phyloP scores from a whole-genome alignment of 2,329 filamentous ascomycete genomes.

The Fusarium lyarnte region DNA sequence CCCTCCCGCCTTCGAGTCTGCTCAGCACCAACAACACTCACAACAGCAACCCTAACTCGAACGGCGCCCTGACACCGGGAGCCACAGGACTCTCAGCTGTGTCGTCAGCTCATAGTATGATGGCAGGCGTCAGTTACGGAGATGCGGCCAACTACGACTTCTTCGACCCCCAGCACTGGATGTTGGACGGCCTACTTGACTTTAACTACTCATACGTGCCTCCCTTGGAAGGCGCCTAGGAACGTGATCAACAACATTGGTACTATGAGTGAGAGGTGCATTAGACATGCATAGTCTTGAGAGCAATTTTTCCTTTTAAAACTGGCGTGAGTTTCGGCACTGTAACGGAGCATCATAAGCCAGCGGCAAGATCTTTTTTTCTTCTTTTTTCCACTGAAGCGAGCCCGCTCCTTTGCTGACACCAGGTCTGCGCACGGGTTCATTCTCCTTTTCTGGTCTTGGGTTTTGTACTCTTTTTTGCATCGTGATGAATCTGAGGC shows the following conservation, averaged over 20 bases:
- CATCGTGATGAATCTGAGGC: constrained; percentile 26
- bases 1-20: constrained; percentile 55
- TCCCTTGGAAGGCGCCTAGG: constrained; percentile 62
- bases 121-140: constrained; percentile 65
- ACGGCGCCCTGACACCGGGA: constrained; percentile 63
- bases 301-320: not conserved
- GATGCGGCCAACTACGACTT: constrained; percentile 82
- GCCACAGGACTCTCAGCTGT: constrained; percentile 56
- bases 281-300: not conserved
- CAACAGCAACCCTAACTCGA: constrained; percentile 45
- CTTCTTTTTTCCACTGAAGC: not conserved
- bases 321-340: constrained; percentile 13
- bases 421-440: not conserved
- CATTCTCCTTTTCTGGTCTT: constrained; percentile 1
- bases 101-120: constrained; percentile 55
- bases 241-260: not conserved
- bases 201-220: constrained; percentile 75
- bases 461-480: constrained; percentile 5
- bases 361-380: not conserved
- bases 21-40: constrained; percentile 45
- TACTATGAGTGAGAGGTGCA: not conserved
- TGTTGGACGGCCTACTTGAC: constrained; percentile 85
- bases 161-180: constrained; percentile 93
- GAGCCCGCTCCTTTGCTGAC: not conserved
- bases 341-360: constrained; percentile 5